These are phyloP conservation scores for Corylus americana DNA, from an alignment of 306 rosid species.

Conservation along the genomic window DNA sequence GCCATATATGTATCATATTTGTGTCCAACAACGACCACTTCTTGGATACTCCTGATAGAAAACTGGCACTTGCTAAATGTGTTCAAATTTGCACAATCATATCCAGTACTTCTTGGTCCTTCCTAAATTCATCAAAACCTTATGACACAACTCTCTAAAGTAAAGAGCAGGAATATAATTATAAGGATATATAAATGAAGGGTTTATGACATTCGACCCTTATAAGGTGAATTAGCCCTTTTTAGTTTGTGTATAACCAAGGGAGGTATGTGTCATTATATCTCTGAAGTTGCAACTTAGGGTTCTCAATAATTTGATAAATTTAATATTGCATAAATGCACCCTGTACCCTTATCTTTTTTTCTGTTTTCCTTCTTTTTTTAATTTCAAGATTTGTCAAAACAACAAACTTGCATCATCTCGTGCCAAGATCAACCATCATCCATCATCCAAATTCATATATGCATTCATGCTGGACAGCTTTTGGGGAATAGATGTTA, in stretches of 20 bases:
- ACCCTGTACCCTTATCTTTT: too few relatives aligned
- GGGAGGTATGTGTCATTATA: not conserved
- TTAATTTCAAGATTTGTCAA: too few relatives aligned
- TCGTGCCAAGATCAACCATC: too few relatives aligned
- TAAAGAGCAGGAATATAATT: not conserved
- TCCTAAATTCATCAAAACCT: not conserved
- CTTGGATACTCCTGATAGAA: not conserved
- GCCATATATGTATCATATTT: not conserved
- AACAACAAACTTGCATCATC: too few relatives aligned
- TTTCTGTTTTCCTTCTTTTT: too few relatives aligned
- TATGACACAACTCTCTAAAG: not conserved
- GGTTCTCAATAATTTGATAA: too few relatives aligned
- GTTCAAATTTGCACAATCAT: not conserved
- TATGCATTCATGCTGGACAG: not conserved
- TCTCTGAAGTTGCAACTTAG: too few relatives aligned
- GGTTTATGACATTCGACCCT: too few relatives aligned
- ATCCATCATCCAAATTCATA: too few relatives aligned
- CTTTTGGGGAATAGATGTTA: not conserved
- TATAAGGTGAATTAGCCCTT: not conserved
- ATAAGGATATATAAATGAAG: not conserved
- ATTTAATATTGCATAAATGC: too few relatives aligned
- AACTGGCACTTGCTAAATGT: not conserved
- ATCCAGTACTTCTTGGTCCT: not conserved
- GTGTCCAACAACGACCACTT: not conserved
- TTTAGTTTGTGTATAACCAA: not conserved